Evolutionary conservation across 352 stramenopile genomes (phyloP), one percentile per base, ranked within the genome.

Genomic region (Halophytophthora polymorphica): DNA sequence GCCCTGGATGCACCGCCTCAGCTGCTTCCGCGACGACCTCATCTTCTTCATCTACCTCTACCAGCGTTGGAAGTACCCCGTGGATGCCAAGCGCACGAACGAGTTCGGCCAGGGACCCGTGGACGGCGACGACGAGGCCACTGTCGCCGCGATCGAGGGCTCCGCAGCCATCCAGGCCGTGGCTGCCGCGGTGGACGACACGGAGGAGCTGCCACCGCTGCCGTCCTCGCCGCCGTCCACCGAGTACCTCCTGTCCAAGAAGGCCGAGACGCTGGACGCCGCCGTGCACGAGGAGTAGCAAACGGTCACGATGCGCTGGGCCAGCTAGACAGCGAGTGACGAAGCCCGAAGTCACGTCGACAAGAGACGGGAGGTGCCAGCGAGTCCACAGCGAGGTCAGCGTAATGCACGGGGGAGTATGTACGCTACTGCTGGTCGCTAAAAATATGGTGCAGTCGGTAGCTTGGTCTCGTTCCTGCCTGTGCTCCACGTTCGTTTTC

Each of bases 41-140:
- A 97, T 99, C 36, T 99, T 99, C 61, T 97, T 99, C 66, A 95
- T 99, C 50, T 99, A 98, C 75, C 69, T 99, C 8, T 99, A 99
- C 70, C 97, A 99, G 78, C 79, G 96, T 35, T 99, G 89, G 86
- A 98, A 97, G 48, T 98, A 98, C 63, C 89, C 86, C 14, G 88
- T 98, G 12, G 91, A 98, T 70, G 79, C 78, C 41, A 93, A 76
- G 45, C 78, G 95, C 45, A 90, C 80, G 14, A 98, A 98, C 61
- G 93, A 98, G 61, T 98, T 93, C 70, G 93, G 93, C 14, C 88
- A 96, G 67, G 77, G 85, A 0, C 87, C 81, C 13, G 61, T 82
- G 28, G 79, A 88, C 19, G 66, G 76, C 0, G 69, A 73, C 21
- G 62, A 61, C 5, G 49, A 43, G 18, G 34, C 58, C 19, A 60